Conservation (phyloP, 352 stramenopile genomes). For the Globisporangium sylvaticum region DNA sequence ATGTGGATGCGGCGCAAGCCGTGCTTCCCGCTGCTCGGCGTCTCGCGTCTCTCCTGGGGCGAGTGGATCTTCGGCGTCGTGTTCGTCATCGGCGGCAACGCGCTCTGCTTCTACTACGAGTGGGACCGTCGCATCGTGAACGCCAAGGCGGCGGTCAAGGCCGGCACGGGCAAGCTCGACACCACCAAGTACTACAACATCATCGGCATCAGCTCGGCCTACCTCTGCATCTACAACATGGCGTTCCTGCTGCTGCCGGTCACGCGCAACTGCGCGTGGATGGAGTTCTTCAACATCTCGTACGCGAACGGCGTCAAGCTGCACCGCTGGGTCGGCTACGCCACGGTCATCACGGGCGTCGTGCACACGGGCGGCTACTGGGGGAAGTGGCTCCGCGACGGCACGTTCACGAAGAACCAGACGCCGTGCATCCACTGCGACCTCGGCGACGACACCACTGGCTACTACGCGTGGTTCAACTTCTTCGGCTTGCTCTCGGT, state of each 20-base stretch:
- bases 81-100: conserved; percentile 57
- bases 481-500: conserved; percentile 47
- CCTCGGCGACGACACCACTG: conserved; percentile 22
- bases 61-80: conserved; percentile 58
- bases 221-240: conserved; percentile 73
- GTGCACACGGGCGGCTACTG: conserved; percentile 52
- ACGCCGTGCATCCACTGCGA: conserved; percentile 50
- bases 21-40: conserved; percentile 30
- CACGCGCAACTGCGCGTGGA: conserved; percentile 57
- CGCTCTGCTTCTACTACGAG: conserved; percentile 53
- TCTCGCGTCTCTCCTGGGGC: conserved; percentile 43
- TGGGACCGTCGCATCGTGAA: conserved; percentile 43
- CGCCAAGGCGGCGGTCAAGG: conserved; percentile 9
- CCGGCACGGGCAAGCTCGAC: conserved; percentile 25
- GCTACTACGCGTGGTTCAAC: conserved; percentile 66
- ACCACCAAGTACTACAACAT: conserved; percentile 57
- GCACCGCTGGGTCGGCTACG: conserved; percentile 59
- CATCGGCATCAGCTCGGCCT: conserved; percentile 44
- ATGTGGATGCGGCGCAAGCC: conserved; percentile 52
- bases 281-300: conserved; percentile 66
- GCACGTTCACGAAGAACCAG: conserved; percentile 39
- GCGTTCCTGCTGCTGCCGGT: conserved; percentile 57
- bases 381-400: conserved; percentile 38
- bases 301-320: conserved; percentile 57
- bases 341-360: conserved; percentile 44